Evolutionary conservation across 345 rosid genomes (phyloP).

Genomic region (Hibiscus mutabilis): DNA sequence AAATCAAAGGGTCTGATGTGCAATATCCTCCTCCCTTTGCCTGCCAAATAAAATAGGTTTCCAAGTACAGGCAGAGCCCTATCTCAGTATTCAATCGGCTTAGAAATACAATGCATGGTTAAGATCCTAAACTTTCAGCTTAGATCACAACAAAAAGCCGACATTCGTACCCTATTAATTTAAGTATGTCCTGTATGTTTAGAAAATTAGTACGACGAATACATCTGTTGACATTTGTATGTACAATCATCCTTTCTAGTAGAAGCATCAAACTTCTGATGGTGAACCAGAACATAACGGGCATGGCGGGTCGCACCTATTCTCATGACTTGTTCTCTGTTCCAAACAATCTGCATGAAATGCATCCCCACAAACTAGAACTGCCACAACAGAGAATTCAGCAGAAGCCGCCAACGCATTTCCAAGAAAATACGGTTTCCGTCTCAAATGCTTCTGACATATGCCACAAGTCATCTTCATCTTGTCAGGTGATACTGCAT

Average conservation of each 20-base stretch:
- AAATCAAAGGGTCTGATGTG: too few species aligned
- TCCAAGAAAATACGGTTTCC: conserved; percentile 37
- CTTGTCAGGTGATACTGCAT: conserved; percentile 25
- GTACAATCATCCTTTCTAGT: conserved; percentile 21
- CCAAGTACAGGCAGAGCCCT: too few species aligned
- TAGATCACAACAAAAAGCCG: too few species aligned
- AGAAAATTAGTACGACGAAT: too few species aligned
- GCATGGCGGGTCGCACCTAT: conserved; percentile 46
- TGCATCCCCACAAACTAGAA: conserved; percentile 57
- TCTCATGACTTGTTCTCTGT: conserved; percentile 34
- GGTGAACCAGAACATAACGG: conserved; percentile 32
- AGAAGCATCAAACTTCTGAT: conserved; percentile 16
- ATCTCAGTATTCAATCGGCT: too few species aligned
- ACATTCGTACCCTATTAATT: too few species aligned
- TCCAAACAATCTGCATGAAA: conserved; percentile 66
- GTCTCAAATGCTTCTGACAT: conserved; percentile 45
- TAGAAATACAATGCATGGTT: too few species aligned
- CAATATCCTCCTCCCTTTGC: too few species aligned
- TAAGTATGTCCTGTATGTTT: too few species aligned
- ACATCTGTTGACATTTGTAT: not conserved
- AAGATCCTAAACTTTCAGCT: too few species aligned
- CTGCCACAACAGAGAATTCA: conserved; percentile 44
- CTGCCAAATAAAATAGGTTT: too few species aligned
- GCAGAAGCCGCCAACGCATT: conserved; percentile 28
- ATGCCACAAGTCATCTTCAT: conserved; percentile 43